Evolutionary conservation across 768 basidiomycete genomes (phyloP).

Genomic region (Candolleomyces aberdarensis): DNA sequence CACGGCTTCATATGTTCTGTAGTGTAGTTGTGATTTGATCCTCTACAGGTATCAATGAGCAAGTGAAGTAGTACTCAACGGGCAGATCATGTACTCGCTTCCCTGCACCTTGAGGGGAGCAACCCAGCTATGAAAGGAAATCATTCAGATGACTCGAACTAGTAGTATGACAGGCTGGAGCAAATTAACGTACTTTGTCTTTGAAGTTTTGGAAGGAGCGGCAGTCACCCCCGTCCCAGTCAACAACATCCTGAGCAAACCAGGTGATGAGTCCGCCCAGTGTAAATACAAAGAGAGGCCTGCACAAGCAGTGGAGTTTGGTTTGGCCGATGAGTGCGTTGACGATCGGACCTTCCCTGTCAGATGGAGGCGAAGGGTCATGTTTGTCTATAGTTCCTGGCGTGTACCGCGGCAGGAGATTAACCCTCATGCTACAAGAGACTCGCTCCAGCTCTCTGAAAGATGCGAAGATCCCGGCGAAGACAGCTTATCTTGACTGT

Average conservation of each 20-base stretch:
- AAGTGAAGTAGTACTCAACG: not conserved
- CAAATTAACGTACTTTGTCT: not conserved
- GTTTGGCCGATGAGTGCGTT: too few relatives aligned
- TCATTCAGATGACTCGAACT: too few relatives aligned
- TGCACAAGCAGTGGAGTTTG: too few relatives aligned
- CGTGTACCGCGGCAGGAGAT: too few relatives aligned
- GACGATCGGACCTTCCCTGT: too few relatives aligned
- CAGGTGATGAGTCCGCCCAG: not conserved
- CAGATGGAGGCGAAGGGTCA: too few relatives aligned
- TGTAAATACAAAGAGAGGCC: too few relatives aligned
- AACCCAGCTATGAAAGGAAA: not conserved
- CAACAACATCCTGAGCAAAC: not conserved
- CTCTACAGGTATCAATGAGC: not conserved
- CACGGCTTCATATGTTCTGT: not conserved
- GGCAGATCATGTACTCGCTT: not conserved
- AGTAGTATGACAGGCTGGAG: not conserved
- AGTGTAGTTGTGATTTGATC: not conserved
- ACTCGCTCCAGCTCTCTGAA: too few relatives aligned
- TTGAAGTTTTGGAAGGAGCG: not conserved
- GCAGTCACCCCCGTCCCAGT: not conserved
- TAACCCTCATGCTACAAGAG: too few relatives aligned
- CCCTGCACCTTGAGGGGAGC: not conserved
- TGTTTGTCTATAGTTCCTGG: too few relatives aligned
- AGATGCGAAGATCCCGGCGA: too few relatives aligned
- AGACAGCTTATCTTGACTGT: too few relatives aligned